Conservation (phyloP, 192 early-diverging fungal species). For the Backusella sp. region DNA sequence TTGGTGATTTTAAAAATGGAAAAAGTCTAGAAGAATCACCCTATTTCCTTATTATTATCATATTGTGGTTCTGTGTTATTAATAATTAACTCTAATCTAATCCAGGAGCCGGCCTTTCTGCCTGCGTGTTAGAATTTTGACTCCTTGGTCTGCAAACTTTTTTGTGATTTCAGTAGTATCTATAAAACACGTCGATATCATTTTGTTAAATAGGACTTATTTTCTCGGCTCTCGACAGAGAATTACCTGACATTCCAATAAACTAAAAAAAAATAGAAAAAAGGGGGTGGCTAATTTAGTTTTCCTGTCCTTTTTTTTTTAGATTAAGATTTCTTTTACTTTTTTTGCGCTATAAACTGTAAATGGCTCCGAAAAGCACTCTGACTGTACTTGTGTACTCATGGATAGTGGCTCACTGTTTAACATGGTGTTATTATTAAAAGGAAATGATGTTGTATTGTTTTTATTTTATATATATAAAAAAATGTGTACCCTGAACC, state of each 20-base stretch:
- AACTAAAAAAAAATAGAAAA: slow-evolving; percentile 8
- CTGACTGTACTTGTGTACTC: slow-evolving; percentile 55
- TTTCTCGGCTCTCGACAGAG: not conserved
- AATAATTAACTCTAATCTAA: not conserved
- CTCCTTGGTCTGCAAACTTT: slow-evolving; percentile 71
- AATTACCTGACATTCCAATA: slow-evolving; percentile 39
- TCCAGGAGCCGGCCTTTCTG: not conserved
- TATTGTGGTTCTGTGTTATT: not conserved
- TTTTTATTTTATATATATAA: not conserved
- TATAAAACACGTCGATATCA: slow-evolving; percentile 12
- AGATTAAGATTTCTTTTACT: slow-evolving; percentile 9
- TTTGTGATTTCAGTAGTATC: slow-evolving; percentile 79
- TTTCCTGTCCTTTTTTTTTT: not conserved
- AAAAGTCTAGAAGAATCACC: not conserved
- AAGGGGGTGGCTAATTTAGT: not conserved
- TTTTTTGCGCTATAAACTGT: slow-evolving; percentile 91
- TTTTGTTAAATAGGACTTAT: not conserved
- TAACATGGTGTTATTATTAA: slow-evolving; percentile 13
- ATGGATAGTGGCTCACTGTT: slow-evolving; percentile 58
- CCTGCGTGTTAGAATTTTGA: slow-evolving; percentile 74
- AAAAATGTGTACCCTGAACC: not conserved
- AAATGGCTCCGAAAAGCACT: slow-evolving; percentile 57
- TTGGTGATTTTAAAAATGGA: not conserved
- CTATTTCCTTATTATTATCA: not conserved
- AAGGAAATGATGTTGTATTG: slow-evolving; percentile 11